Percentiles rank a stretch among this genome's conserved stretches.
Evolutionary conservation across 495 filamentous ascomycete genomes (phyloP).

Genomic region (Aspergillus campestris): DNA sequence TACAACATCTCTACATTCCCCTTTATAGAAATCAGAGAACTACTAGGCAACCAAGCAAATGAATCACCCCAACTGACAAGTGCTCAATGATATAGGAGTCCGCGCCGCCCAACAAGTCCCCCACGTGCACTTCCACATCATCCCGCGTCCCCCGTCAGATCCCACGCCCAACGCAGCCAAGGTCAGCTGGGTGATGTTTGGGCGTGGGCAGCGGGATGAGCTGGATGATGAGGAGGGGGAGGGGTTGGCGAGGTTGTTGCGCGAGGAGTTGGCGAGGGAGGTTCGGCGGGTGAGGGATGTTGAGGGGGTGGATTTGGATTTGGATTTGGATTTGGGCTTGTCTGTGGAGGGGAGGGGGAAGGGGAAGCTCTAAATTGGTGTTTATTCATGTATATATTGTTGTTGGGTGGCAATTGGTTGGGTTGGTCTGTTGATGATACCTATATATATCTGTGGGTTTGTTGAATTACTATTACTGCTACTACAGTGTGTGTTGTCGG

Average conservation of each 20-base stretch:
- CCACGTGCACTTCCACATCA: slow-evolving; percentile 89
- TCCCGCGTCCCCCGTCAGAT: slow-evolving; percentile 52
- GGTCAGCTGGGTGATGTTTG: slow-evolving; percentile 73
- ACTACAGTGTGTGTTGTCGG: neutral
- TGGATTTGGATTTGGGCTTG: slow-evolving; percentile 2
- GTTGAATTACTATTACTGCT: neutral
- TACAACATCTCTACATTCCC: slow-evolving; percentile 3
- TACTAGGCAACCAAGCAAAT: no score
- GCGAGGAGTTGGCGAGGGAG: slow-evolving; percentile 50
- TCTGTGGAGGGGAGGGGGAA: slow-evolving; percentile 4
- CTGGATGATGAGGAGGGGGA: slow-evolving; percentile 79
- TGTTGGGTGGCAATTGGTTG: neutral
- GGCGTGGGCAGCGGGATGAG: slow-evolving; percentile 69
- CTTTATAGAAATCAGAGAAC: neutral
- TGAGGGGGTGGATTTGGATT: slow-evolving; percentile 36
- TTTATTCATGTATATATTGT: neutral
- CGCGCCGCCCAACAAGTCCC: slow-evolving; percentile 84
- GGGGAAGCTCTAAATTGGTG: slow-evolving; percentile 15
- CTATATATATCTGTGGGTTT: no score
- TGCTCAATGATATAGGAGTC: slow-evolving; percentile 39
- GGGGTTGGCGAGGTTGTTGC: slow-evolving; percentile 51
- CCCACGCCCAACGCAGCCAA: slow-evolving; percentile 23
- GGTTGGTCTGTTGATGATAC: neutral
- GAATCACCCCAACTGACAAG: neutral
- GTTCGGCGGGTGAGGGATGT: slow-evolving; percentile 37